Percentiles rank a stretch among this genome's conserved stretches.
Evolutionary conservation across 2,329 filamentous ascomycete genomes (phyloP).

Genomic region (Xylariaceae sp.): DNA sequence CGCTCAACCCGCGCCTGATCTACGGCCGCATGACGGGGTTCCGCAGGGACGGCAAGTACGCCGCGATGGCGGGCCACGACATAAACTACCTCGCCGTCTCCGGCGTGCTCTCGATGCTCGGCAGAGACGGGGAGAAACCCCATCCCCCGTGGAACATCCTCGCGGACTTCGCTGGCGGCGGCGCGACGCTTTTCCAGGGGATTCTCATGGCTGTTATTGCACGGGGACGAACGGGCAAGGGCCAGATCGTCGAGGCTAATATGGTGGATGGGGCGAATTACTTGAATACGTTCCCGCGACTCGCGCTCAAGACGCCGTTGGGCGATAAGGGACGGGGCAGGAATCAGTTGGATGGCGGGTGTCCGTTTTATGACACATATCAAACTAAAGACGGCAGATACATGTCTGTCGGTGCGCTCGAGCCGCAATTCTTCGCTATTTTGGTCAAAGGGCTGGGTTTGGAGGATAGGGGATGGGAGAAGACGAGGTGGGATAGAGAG

Average conservation of each 20-base stretch:
- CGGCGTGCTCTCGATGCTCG: conserved; percentile 73
- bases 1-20: conserved; percentile 69
- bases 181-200: conserved; percentile 75
- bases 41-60: conserved; percentile 79
- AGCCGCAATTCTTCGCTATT: conserved; percentile 75
- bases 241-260: conserved; percentile 90
- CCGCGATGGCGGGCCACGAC: conserved; percentile 86
- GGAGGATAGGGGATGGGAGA: conserved; percentile 45
- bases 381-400: conserved; percentile 74
- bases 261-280: conserved; percentile 91
- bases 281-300: conserved; percentile 71
- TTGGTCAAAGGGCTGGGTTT: conserved; percentile 67
- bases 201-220: conserved; percentile 75
- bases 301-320: conserved; percentile 58
- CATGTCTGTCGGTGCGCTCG: conserved; percentile 86
- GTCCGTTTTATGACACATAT: conserved; percentile 87
- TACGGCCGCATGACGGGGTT: conserved; percentile 89
- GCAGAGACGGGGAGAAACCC: conserved; percentile 64
- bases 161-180: conserved; percentile 88
- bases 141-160: conserved; percentile 79
- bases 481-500: conserved; percentile 52
- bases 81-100: conserved; percentile 94
- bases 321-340: conserved; percentile 64
- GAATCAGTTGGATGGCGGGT: conserved; percentile 79
- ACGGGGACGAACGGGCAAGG: conserved; percentile 59